Conservation (phyloP, 202 grass and related monocot genomes). For the Brachypodium distachyon region DNA sequence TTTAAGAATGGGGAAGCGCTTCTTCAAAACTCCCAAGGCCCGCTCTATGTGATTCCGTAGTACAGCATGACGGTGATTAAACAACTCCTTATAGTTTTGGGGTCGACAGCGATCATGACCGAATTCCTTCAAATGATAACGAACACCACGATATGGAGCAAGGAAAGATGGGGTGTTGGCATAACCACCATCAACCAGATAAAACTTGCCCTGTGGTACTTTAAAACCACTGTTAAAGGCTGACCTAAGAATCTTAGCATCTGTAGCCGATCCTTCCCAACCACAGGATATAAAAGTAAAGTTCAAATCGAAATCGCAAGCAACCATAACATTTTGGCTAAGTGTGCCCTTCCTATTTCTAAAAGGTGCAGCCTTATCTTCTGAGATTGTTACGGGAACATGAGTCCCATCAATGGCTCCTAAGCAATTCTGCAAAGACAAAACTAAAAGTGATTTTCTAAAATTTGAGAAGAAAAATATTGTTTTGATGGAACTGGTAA, state of each 20-base stretch:
- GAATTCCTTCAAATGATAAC: background rate
- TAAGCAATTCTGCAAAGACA: background rate
- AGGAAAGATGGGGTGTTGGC: background rate
- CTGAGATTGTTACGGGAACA: background rate
- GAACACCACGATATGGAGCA: background rate
- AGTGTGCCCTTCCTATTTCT: background rate
- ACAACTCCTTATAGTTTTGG: background rate
- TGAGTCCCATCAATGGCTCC: background rate
- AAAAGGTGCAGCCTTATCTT: background rate
- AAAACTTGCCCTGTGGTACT: background rate
- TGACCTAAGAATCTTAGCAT: background rate
- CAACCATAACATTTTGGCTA: background rate
- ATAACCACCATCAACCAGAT: background rate
- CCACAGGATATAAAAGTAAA: background rate
- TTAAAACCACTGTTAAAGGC: background rate
- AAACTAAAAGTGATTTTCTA: background rate
- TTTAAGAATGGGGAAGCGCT: background rate
- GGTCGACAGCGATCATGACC: background rate
- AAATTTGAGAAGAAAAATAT: background rate
- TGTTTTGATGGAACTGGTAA: background rate
- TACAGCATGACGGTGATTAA: background rate
- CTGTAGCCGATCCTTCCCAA: background rate
- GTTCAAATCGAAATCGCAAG: background rate
- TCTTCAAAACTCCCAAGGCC: background rate
- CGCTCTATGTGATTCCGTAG: background rate